Evolutionary conservation across 306 rosid genomes (phyloP).

Genomic region (Acacia melanoxylon): DNA sequence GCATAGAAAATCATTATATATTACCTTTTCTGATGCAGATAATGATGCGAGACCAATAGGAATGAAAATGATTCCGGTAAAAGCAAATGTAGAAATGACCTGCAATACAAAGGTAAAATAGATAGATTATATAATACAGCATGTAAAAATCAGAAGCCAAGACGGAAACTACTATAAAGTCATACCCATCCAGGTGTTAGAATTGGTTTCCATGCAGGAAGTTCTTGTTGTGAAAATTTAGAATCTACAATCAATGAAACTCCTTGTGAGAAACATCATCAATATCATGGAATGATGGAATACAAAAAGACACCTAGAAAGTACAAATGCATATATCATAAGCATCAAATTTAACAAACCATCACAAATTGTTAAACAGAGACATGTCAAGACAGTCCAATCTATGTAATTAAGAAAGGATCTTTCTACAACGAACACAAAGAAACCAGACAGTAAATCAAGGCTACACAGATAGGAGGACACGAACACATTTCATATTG

Average conservation of each 20-base stretch:
- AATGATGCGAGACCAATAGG: constrained; percentile 76
- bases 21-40: constrained; percentile 73
- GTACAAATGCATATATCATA: neutral
- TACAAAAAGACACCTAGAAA: constrained; percentile 5
- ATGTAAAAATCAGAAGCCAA: neutral
- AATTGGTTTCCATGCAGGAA: constrained; percentile 93
- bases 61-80: constrained; percentile 62
- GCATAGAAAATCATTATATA: neutral
- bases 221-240: constrained; percentile 86
- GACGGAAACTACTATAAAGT: neutral
- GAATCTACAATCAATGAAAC: constrained; percentile 60
- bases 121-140: neutral
- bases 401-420: neutral
- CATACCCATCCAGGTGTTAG: constrained; percentile 86
- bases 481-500: neutral
- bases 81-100: constrained; percentile 66
- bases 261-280: constrained; percentile 5
- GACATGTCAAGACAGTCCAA: neutral
- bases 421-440: neutral
- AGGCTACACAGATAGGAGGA: neutral
- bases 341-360: constrained; percentile 14
- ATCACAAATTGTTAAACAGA: neutral
- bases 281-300: neutral
- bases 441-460: neutral
- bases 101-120: constrained; percentile 32